Conservation (phyloP, 768 basidiomycete species). For the Chlorophyllum brunneum region DNA sequence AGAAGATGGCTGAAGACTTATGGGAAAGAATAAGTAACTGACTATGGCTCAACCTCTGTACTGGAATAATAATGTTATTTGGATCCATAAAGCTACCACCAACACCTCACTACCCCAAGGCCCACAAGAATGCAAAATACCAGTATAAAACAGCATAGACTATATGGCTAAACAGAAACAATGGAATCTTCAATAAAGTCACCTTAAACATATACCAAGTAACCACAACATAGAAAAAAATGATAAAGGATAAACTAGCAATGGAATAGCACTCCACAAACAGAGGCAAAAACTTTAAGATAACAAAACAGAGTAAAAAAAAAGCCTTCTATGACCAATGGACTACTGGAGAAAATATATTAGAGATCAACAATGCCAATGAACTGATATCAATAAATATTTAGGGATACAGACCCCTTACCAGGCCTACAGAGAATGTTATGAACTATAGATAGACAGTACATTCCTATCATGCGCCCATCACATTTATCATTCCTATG, state of each 20-base stretch:
- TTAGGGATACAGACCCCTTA: too few species aligned
- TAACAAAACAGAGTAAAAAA: too few species aligned
- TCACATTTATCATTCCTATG: too few species aligned
- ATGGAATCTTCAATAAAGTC: neutral
- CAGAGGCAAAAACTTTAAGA: too few species aligned
- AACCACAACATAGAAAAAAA: too few species aligned
- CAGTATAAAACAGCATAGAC: neutral
- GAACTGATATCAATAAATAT: too few species aligned
- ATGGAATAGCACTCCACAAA: too few species aligned
- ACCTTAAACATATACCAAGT: neutral
- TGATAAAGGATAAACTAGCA: neutral
- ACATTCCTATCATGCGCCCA: too few species aligned
- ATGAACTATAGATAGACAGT: too few species aligned
- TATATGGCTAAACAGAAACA: conserved; percentile 6
- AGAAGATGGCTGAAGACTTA: conserved; percentile 8
- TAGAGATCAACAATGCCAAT: neutral
- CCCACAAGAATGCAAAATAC: neutral
- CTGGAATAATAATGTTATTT: neutral
- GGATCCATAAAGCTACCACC: neutral
- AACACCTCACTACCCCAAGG: too few species aligned
- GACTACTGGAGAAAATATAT: neutral
- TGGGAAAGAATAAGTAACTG: conserved; percentile 1
- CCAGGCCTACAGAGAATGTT: too few species aligned
- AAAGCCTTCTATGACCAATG: too few species aligned
- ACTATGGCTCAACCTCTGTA: neutral